A percentile compares a stretch with the other conserved stretches of the same genome.
Conservation (phyloP, 805 yeast species). For the Priceomyces fermenticarens region DNA sequence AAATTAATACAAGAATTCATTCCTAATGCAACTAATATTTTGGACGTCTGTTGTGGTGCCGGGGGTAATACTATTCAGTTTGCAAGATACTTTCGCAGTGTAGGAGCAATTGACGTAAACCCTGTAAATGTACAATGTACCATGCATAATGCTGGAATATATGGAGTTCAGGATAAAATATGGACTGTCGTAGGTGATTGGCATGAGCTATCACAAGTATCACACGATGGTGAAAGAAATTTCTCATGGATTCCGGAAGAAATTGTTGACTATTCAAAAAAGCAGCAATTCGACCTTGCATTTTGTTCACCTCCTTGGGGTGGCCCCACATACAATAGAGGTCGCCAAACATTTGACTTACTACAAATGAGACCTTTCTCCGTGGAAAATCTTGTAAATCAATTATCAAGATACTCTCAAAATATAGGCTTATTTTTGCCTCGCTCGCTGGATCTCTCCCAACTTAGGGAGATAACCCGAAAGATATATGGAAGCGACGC, state of each 20-base stretch:
- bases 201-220: constrained; percentile 22
- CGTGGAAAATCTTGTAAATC: constrained; percentile 42
- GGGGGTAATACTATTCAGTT: constrained; percentile 85
- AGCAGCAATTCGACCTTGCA: constrained; percentile 44
- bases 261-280: constrained; percentile 11
- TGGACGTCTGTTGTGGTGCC: constrained; percentile 83
- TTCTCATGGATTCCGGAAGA: constrained; percentile 33
- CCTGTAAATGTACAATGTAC: constrained; percentile 64
- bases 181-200: constrained; percentile 51
- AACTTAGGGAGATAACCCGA: constrained; percentile 46
- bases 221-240: constrained; percentile 12
- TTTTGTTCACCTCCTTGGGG: constrained; percentile 93
- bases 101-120: constrained; percentile 63
- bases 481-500: constrained; percentile 43
- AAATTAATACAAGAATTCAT: constrained; percentile 49
- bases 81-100: constrained; percentile 53
- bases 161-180: constrained; percentile 54
- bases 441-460: constrained; percentile 52
- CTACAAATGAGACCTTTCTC: constrained; percentile 45
- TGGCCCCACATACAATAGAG: constrained; percentile 57
- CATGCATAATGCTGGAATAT: constrained; percentile 60
- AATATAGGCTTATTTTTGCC: constrained; percentile 66
- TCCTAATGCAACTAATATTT: constrained; percentile 44
- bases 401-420: constrained; percentile 37
- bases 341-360: constrained; percentile 44